Evolutionary conservation across 345 rosid species (phyloP), one percentile per base, ranked within the genome.

Genomic region (Stellera chamaejasme): DNA sequence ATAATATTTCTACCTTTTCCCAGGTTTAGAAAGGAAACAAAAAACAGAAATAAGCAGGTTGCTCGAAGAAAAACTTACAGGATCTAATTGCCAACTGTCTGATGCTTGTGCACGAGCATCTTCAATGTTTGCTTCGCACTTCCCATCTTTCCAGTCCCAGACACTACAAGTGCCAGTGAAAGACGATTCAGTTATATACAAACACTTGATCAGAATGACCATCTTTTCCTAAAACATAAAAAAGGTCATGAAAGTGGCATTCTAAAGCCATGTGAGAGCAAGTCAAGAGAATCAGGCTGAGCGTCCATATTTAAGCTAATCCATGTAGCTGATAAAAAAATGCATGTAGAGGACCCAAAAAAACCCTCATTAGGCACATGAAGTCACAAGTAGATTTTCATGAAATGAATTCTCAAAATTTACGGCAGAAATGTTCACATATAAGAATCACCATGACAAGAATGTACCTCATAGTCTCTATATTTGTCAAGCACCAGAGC

Each of bases 401-500:
- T 16, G 48, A 45, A 50, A 28, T 4, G 13, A 26, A 50, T 26
- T 26, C 46, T 25, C 23, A 6, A 19, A 6, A 51, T 46, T 48
- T 13, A 25, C 19, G 13, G 41, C 39, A 41, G 10, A 27, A 13
- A 67, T 28, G 26, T 4, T 32, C 39, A 32, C 39, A 2, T 32
- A 5, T 8, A 32, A 32, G 39, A 32, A 5, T 32, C 39, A 32
- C 39, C 5, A 48, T 23, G 39, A 16, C 36, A 50, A 15, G 55
- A 66, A 10, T 32, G 39, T 73, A 89, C 99, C 99, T 93, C 59
- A 89, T 68, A 61, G 92, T 78, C 82, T 93, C 99, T 13, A 93
- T 83, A 50, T 84, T 87, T 14, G 97, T 84, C 75, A 93, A 79
- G 75, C 99, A 93, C 99, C 99, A 93, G 12, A 87, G 83, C 70